Evolutionary conservation across 2,329 filamentous ascomycete species (phyloP), one percentile per base, ranked within the genome.

Genomic region (Amesomyces nigricolor): DNA sequence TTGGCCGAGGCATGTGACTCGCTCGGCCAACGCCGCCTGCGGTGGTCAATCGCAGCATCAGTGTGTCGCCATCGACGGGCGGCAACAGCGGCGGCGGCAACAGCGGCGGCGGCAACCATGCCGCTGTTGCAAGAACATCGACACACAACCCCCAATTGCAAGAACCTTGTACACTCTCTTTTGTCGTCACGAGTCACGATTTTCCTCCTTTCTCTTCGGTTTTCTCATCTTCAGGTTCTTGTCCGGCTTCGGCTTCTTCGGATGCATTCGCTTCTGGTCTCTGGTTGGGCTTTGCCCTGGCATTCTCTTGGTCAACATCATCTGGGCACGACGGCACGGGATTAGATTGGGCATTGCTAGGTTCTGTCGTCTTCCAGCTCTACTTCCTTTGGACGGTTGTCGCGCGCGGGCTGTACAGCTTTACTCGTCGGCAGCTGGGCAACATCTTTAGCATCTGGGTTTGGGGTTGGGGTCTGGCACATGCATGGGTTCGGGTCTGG

Each of bases 1-100:
- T 62, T 46, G 58, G 59, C 32, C 58, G 58, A n/a, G 58, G 59
- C 47, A 62, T 58, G 56, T 64, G 62, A 64, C 59, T 62, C 51
- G 58, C 53, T 52, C 44, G 43, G 47, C 55, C 44, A 26, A 32
- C 22, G 22, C 51, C 55, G 45, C 38, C 50, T 39, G 53, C 44
- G 30, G 49, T 44, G 29, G 42, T 50, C 43, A 40, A 48, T 49
- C 47, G 47, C 47, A 35, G 39, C 53, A 52, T 45, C n/a, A 6
- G 48, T 55, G 47, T 54, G 53, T 58, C 38, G 54, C 38, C 44
- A 58, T 51, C 51, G 47, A 42, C 37, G 38, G 39, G 49, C 47
- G 47, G 37, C 47, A 19, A 17, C 47, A 51, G 13, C 16, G 13
- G n/a, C 39, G 48, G 13, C 22, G 13, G n/a, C 22, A 19, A 26